phyloP scores from a whole-genome alignment of 164 flowering plant species.

The Magnolia kwangsiensis region DNA sequence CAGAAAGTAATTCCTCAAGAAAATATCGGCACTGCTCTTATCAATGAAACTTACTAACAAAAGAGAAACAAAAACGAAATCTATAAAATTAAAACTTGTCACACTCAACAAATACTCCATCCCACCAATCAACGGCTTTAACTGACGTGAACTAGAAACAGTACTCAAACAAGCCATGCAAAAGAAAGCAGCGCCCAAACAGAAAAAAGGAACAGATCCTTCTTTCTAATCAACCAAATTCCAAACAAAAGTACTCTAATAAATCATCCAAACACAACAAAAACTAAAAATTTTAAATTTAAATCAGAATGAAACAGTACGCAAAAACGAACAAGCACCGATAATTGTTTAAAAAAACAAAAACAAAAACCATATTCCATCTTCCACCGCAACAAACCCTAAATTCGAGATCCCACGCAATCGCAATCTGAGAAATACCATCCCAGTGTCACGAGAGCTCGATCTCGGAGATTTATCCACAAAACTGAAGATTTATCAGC shows the following conservation, averaged over 20 bases:
- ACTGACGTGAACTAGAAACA: not conserved
- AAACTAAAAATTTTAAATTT: not conserved
- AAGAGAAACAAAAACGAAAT: not conserved
- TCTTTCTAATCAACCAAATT: not conserved
- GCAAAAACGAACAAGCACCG: not conserved
- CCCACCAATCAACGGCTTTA: not conserved
- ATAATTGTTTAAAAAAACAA: too few relatives aligned
- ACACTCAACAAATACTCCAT: conserved; percentile 2
- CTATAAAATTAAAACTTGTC: not conserved
- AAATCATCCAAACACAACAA: not conserved
- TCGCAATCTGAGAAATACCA: not conserved
- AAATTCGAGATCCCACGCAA: not conserved
- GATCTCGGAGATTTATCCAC: not conserved
- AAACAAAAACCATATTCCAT: not conserved
- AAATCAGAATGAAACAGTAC: not conserved
- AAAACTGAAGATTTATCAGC: not conserved
- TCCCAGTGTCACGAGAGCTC: not conserved
- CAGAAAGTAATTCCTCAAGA: not conserved
- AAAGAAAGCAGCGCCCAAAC: not conserved
- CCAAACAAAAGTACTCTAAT: not conserved
- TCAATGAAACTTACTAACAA: not conserved
- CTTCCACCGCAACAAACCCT: not conserved
- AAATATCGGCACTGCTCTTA: not conserved
- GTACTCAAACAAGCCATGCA: not conserved
- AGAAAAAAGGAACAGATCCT: not conserved